Base-by-base conservation (phyloP, 2,329 filamentous ascomycete species). In the Nigrospora sphaerica region DNA sequence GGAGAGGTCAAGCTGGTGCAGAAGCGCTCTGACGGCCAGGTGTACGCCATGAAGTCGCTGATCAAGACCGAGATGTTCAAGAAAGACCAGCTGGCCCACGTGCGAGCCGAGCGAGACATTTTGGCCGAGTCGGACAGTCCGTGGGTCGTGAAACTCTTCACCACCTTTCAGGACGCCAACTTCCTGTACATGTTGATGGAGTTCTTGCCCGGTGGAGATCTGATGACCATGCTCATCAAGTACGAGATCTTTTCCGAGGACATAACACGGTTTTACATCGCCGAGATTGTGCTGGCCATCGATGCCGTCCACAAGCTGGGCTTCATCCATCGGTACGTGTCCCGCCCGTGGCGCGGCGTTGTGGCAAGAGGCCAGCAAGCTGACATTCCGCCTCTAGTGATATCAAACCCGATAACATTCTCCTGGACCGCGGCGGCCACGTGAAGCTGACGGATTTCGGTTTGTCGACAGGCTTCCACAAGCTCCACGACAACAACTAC, bases 151-250 rank as follows among this genome's bases (percentile, higher is more conserved):
- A 98, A 96, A 76, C 82, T 98, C 52, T 95, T 88, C 72, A 96
- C 93, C 12, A 97, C 93, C 1, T 98, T 98, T 75, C 93, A 98
- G 69, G 93, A 98, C 64, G 78, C 80, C 39, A 92, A 93, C 55
- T 98, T 96, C 72, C 75, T 98, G 33, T 98, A 98, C 74, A 93
- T 98, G 85, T 77, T 98, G 51, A 98, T 98, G 93, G 93, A 98
- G 70, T 98, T 97, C 70, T 78, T 98, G 66, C 93, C 93, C 9
- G 93, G 93, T 67, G 93, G 93, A 67, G 93, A 98, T 72, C 69
- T 98, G 65, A 98, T 98, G 93, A 98, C 93, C 4, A 98, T 98
- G 93, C 77, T 98, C 57, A 98, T 98, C 74, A 98, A 97, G 77
- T 98, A 98, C 62, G 93, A 98, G 66, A 96, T 98, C 65, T 98